Conservation (phyloP, 225 moss, liverwort and hornwort genomes). For the Pleurozium schreberi region DNA sequence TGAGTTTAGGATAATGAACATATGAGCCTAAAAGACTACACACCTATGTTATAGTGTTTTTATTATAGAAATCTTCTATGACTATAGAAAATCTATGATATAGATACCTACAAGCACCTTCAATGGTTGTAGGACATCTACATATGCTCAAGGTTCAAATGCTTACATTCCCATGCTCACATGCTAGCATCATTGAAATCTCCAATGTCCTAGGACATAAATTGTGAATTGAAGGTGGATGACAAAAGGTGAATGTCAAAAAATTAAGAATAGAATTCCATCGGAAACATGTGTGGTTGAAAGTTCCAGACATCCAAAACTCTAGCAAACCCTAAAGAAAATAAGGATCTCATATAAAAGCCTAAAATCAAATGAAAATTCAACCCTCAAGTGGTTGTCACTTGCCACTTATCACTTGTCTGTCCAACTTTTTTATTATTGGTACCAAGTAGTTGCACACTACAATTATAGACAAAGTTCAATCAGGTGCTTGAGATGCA, state of each 20-base stretch:
- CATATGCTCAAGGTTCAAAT: no score
- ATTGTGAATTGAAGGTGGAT: background rate
- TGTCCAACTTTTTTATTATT: background rate
- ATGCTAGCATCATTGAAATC: no score
- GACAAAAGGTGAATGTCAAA: rapidly evolving
- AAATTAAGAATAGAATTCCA: background rate
- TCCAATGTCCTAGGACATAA: background rate
- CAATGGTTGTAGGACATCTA: no score
- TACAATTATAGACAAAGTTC: background rate
- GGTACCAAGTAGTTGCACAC: background rate
- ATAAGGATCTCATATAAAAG: background rate
- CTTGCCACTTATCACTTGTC: background rate
- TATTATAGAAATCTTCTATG: no score
- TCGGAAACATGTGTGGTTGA: rapidly evolving
- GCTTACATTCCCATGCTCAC: no score
- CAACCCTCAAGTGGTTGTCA: background rate
- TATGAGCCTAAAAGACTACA: no score
- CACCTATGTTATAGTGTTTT: no score
- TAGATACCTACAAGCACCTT: no score
- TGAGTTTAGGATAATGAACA: no score
- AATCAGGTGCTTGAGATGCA: rapidly evolving
- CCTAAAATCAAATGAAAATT: background rate
- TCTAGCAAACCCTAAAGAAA: background rate
- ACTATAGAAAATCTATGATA: no score
- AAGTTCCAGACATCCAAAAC: background rate